phyloP scores from a whole-genome alignment of 2,329 filamentous ascomycete species.

The Pseudogymnoascus sp. region DNA sequence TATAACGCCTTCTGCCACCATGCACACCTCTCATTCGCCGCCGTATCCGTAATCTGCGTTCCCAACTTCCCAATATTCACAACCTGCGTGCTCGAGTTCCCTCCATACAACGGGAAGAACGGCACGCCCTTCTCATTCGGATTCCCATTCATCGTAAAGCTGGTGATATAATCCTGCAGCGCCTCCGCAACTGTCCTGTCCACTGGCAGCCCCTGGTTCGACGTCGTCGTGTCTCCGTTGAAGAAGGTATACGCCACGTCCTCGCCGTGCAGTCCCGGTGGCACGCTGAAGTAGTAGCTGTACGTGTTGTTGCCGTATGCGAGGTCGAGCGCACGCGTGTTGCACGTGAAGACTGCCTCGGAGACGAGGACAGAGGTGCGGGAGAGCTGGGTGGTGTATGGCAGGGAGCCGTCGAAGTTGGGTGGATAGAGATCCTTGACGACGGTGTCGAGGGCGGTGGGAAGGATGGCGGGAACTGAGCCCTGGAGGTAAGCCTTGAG shows the following conservation, averaged over 20 bases:
- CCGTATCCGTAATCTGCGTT: constrained; percentile 16
- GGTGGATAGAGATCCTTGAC: constrained; percentile 42
- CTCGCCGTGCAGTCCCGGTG: constrained; percentile 44
- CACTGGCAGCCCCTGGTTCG: constrained; percentile 22
- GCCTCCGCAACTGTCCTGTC: constrained; percentile 28
- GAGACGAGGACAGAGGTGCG: constrained; percentile 36
- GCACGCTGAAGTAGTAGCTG: constrained; percentile 45
- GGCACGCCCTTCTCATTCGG: constrained; percentile 24
- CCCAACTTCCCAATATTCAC: constrained; percentile 17
- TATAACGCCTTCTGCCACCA: constrained; percentile 29
- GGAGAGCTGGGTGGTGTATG: constrained; percentile 38
- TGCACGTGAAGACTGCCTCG: constrained; percentile 43
- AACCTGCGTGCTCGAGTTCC: constrained; percentile 14
- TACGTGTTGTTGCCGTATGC: constrained; percentile 41
- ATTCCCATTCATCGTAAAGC: constrained; percentile 29
- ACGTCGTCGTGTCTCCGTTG: constrained; percentile 29
- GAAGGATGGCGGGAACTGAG: constrained; percentile 15
- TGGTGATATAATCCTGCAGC: constrained; percentile 32
- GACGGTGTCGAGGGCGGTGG: constrained; percentile 19
- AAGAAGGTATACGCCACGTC: constrained; percentile 48
- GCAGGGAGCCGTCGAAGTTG: constrained; percentile 36
- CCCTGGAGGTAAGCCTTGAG: constrained; percentile 5
- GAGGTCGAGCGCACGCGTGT: constrained; percentile 41
- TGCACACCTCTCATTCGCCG: constrained; percentile 29
- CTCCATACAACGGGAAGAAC: constrained; percentile 21